phyloP scores from a whole-genome alignment of 1,139 yeast genomes.

The Nematodospora anomalae region DNA sequence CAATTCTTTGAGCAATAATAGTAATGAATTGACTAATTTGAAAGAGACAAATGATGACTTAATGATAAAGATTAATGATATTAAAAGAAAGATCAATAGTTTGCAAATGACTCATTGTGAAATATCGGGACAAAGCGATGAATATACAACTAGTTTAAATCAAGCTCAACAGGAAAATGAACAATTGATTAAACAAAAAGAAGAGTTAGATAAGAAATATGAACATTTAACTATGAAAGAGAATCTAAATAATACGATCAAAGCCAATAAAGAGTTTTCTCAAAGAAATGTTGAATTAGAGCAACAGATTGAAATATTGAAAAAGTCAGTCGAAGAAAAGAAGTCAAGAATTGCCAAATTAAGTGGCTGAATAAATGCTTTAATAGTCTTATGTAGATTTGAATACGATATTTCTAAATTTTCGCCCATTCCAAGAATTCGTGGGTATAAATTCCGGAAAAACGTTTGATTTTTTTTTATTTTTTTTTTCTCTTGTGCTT shows the following conservation, averaged over 20 bases:
- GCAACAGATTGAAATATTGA: constrained; percentile 29
- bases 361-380: background rate
- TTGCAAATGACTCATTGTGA: constrained; percentile 40
- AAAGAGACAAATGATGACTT: constrained; percentile 41
- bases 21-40: constrained; percentile 40
- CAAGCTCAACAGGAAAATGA: constrained; percentile 27
- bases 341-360: constrained; percentile 19
- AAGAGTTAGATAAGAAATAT: constrained; percentile 29
- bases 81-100: constrained; percentile 32
- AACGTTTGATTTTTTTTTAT: background rate
- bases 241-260: constrained; percentile 44
- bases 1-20: constrained; percentile 40
- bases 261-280: constrained; percentile 45
- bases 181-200: constrained; percentile 19
- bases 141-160: constrained; percentile 27
- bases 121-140: constrained; percentile 37
- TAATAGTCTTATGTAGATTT: background rate
- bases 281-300: constrained; percentile 39
- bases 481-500: constrained; percentile 1
- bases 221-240: constrained; percentile 47
- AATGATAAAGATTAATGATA: constrained; percentile 25
- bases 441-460: background rate
- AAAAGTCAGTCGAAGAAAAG: constrained; percentile 22
- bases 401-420: background rate
- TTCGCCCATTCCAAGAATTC: background rate